Base-by-base conservation (phyloP, 2,329 filamentous ascomycete genomes). In the Beauveria scarabaeidicola region DNA sequence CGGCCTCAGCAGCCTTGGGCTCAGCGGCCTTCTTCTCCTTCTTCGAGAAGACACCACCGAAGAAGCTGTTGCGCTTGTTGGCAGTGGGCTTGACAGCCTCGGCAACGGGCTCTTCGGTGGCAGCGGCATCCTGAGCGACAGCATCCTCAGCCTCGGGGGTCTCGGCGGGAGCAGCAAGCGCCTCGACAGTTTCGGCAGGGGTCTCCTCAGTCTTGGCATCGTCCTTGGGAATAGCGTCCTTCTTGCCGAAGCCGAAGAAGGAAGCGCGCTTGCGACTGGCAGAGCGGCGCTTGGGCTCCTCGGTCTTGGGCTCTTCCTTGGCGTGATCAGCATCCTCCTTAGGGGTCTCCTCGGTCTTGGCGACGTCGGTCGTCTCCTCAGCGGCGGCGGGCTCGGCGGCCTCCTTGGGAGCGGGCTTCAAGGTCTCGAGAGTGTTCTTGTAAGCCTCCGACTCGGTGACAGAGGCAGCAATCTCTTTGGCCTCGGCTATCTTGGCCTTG, bases 401-500 rank as follows among this genome's bases (percentile, higher is more conserved):
- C 63, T 72, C 67, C 66, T 75, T 73, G 60, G 71, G 68, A 64
- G 73, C 70, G 41, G 80, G 81, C 75, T 83, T 83, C 66, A 84
- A 76, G 70, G 86, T 87, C 78, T 91, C 88, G 21, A 94, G 76
- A 65, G 89, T 86, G 68, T 83, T 81, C 86, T 96, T 97, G 87
- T 96, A 99, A 62, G 84, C 83, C 75, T 96, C 91, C 68, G 86
- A 87, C 75, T 87, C 85, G 64, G 84, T 83, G 67, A 97, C 83
- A 59, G 81, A 81, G 65, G 89, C 80, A 69, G 86, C 87, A 61
- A 89, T 78, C 68, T 88, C 87, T 82, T 94, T 95, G 69, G 91
- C 92, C 78, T 96, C 91, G 55, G 86, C 82, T 57, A 89, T 83
- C 81, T 92, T 90, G 69, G 83, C 77, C 83, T 94, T 91, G 67